Conservation (phyloP, 2,329 filamentous ascomycete species). For the Erysiphe pulchra region DNA sequence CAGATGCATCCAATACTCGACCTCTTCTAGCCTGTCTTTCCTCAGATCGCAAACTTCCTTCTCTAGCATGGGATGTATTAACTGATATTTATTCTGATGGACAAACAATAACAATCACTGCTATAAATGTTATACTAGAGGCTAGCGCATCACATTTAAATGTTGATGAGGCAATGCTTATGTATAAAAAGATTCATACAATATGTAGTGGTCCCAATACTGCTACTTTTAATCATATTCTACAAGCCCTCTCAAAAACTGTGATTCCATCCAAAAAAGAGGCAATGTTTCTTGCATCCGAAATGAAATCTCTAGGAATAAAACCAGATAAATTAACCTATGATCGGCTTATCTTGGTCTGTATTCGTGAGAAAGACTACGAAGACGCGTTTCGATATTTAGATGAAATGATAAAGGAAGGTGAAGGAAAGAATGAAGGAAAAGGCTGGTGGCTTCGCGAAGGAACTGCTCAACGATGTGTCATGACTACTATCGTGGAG, state of each 20-base stretch:
- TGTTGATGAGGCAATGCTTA: slow-evolving; percentile 25
- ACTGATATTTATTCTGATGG: slow-evolving; percentile 24
- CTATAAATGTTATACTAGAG: slow-evolving; percentile 19
- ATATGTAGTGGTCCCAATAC: slow-evolving; percentile 20
- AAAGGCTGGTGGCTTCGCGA: slow-evolving; percentile 12
- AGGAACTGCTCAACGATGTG: slow-evolving; percentile 7
- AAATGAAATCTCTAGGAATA: slow-evolving; percentile 30
- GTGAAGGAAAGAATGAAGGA: slow-evolving; percentile 10
- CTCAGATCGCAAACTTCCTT: slow-evolving; percentile 17
- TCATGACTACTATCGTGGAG: slow-evolving; percentile 5
- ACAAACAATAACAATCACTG: slow-evolving; percentile 23
- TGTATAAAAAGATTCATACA: slow-evolving; percentile 34
- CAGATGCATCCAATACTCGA: slow-evolving; percentile 33
- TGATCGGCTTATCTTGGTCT: slow-evolving; percentile 32
- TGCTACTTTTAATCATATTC: slow-evolving; percentile 34
- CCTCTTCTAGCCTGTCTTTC: slow-evolving; percentile 32
- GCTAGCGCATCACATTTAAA: slow-evolving; percentile 14
- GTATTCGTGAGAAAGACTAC: slow-evolving; percentile 16
- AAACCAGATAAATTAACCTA: slow-evolving; percentile 32
- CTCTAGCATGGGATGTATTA: slow-evolving; percentile 29
- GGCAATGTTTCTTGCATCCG: slow-evolving; percentile 33
- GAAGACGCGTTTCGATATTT: slow-evolving; percentile 23
- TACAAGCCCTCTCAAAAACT: slow-evolving; percentile 16
- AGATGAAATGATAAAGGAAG: slow-evolving; percentile 21
- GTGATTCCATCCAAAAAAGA: slow-evolving; percentile 20